Percentiles rank a stretch among this genome's conserved stretches.
Evolutionary conservation across 768 basidiomycete species (phyloP).

Genomic region (Leccinum olivaceopallidum): DNA sequence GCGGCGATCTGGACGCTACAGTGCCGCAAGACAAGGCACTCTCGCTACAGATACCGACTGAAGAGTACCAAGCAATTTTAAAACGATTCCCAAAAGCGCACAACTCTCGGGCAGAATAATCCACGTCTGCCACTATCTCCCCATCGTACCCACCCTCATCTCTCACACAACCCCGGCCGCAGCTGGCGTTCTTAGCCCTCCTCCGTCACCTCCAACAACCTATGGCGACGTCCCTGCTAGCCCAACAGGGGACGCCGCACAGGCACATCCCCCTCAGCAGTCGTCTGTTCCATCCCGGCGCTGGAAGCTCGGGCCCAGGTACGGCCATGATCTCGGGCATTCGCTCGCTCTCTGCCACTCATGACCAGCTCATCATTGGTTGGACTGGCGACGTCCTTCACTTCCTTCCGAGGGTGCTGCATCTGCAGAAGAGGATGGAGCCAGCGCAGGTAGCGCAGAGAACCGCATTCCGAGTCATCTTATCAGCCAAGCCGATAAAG

Average conservation of each 20-base stretch:
- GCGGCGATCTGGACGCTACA: not conserved
- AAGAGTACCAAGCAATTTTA: conserved; percentile 16
- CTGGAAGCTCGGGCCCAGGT: conserved; percentile 79
- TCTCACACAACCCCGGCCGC: conserved; percentile 32
- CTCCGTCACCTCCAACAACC: conserved; percentile 71
- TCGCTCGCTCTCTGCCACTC: conserved; percentile 74
- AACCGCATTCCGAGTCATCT: conserved; percentile 46
- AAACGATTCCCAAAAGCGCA: conserved; percentile 34
- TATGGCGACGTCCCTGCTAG: conserved; percentile 47
- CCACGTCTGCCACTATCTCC: conserved; percentile 90
- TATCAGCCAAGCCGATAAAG: conserved; percentile 63
- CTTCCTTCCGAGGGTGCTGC: conserved; percentile 32
- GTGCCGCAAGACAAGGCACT: not conserved
- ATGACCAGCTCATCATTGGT: conserved; percentile 90
- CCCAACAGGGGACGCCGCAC: conserved; percentile 22
- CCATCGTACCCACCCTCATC: conserved; percentile 67
- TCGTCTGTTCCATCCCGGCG: conserved; percentile 28
- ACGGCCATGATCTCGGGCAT: conserved; percentile 97
- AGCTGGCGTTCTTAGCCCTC: conserved; percentile 66
- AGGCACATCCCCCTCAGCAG: conserved; percentile 4
- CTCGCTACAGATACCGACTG: conserved; percentile 6
- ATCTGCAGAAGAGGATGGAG: conserved; percentile 28
- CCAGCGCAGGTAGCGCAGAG: conserved; percentile 19
- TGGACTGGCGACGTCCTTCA: conserved; percentile 90
- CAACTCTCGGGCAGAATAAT: conserved; percentile 85